Base-by-base conservation (phyloP, 306 rosid genomes). In the Gillenia trifoliata region DNA sequence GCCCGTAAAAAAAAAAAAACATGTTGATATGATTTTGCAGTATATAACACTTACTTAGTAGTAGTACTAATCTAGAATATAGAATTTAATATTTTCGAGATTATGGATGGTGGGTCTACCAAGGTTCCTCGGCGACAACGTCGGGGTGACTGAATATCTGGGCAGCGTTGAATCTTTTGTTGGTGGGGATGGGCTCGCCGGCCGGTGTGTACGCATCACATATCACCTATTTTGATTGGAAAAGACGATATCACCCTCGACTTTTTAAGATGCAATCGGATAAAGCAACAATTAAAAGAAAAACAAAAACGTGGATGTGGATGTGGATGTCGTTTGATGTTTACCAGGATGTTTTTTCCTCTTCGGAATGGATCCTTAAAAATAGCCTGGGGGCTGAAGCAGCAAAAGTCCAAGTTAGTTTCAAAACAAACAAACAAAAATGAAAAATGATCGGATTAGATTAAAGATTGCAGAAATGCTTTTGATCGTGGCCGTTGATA, bases 291-390 rank as follows among this genome's bases (percentile, higher is more conserved):
- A 38, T 8, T 38, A 38, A 38, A 38, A 38, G 9, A 0, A 38
- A 0, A 38, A 38, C 41, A 3, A 38, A 38, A 38, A 38, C 41
- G 3, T 38, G 9, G n/a, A n/a, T n/a, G n/a, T n/a, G n/a, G 52
- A 1, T 4, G 49, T 43, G 49, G 52, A 45, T 47, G 8, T 47
- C 52, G 52, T 15, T 16, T 47, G 52, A 4, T n/a, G 30, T 38
- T 73, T 76, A 86, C 88, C 88, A 86, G 71, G 77, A 86, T 79
- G 65, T 83, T 81, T 62, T 84, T 81, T 40, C 90, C 90, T 81
- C 88, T 28, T 31, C 90, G 66, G 77, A 86, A 86, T 16, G 90
- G 90, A 52, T 86, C 90, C 81, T 70, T 83, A 64, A 83, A 86
- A 20, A 83, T 72, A 25, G 88, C 88, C 74, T 83, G 88, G 11